Conservation (phyloP, 2,329 filamentous ascomycete genomes). For the Diaporthe australafricana region DNA sequence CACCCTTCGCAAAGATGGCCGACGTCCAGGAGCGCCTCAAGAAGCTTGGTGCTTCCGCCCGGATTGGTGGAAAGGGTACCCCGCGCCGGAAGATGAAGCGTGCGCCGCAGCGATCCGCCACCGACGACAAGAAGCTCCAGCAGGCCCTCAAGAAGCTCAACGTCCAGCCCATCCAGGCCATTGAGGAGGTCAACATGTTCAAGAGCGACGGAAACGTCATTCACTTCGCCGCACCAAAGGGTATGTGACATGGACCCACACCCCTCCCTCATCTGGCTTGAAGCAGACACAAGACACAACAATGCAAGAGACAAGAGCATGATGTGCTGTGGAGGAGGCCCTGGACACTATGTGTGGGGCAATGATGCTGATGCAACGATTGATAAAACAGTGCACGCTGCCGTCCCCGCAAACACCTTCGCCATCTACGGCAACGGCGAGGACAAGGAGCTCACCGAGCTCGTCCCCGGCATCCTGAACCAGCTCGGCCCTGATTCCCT, state of each 20-base stretch:
- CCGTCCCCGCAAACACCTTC: slow-evolving; percentile 98
- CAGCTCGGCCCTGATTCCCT: slow-evolving; percentile 98
- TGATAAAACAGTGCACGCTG: slow-evolving; percentile 83
- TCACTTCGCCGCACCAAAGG: slow-evolving; percentile 97
- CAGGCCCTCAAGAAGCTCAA: slow-evolving; percentile 98
- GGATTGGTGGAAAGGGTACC: slow-evolving; percentile 94
- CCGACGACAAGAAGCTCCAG: slow-evolving; percentile 99
- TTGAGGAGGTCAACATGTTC: slow-evolving; percentile 99
- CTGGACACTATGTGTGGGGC: neutral
- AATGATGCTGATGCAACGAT: slow-evolving; percentile 29
- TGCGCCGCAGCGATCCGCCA: slow-evolving; percentile 89
- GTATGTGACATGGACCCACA: slow-evolving; percentile 59
- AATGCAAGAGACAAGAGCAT: neutral
- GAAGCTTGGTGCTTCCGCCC: slow-evolving; percentile 66
- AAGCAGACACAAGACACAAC: neutral
- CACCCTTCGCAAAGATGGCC: slow-evolving; percentile 54
- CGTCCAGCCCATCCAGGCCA: slow-evolving; percentile 98
- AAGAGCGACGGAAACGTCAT: slow-evolving; percentile 99
- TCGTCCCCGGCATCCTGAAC: slow-evolving; percentile 99
- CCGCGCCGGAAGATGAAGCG: slow-evolving; percentile 99
- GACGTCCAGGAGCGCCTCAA: slow-evolving; percentile 70
- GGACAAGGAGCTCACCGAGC: slow-evolving; percentile 99
- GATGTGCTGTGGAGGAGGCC: too few species aligned
- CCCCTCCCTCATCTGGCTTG: neutral
- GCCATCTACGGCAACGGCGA: slow-evolving; percentile 99